A percentile compares a stretch with the other conserved stretches of the same genome.
Conservation (phyloP, 2,329 filamentous ascomycete genomes). For the Sclerotiophoma versabilis region DNA sequence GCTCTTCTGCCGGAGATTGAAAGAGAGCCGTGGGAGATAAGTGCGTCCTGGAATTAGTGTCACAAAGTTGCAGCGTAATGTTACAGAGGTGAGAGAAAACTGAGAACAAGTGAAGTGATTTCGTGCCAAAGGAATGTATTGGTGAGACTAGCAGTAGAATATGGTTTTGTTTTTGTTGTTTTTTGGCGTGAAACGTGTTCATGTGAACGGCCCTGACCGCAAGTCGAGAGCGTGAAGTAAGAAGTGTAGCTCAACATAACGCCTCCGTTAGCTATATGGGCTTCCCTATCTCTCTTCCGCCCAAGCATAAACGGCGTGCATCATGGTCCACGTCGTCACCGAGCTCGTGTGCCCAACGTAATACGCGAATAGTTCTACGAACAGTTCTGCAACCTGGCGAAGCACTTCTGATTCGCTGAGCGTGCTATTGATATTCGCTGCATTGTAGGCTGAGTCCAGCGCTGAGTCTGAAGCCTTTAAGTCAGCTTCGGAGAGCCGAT, state of each 20-base stretch:
- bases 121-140: constrained; percentile 7
- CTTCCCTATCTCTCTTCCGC: neutral
- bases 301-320: neutral
- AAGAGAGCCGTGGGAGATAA: too few species aligned
- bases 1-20: too few species aligned
- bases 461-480: constrained; percentile 1
- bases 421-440: constrained; percentile 5
- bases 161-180: constrained; percentile 4
- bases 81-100: too few species aligned
- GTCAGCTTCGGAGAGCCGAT: neutral
- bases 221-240: constrained; percentile 1
- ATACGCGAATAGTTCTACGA: neutral
- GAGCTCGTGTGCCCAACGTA: neutral
- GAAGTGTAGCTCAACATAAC: neutral
- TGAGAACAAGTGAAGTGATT: too few species aligned
- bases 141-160: constrained; percentile 9
- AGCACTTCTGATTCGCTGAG: neutral
- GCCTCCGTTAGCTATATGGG: neutral
- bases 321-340: neutral
- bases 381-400: neutral
- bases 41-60: too few species aligned
- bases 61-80: too few species aligned
- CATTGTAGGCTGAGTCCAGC: constrained; percentile 10
- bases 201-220: neutral
- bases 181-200: neutral